These are phyloP conservation scores for Penicillium pancosmium DNA, from an alignment of 495 filamentous ascomycete genomes.

Conservation along the genomic window DNA sequence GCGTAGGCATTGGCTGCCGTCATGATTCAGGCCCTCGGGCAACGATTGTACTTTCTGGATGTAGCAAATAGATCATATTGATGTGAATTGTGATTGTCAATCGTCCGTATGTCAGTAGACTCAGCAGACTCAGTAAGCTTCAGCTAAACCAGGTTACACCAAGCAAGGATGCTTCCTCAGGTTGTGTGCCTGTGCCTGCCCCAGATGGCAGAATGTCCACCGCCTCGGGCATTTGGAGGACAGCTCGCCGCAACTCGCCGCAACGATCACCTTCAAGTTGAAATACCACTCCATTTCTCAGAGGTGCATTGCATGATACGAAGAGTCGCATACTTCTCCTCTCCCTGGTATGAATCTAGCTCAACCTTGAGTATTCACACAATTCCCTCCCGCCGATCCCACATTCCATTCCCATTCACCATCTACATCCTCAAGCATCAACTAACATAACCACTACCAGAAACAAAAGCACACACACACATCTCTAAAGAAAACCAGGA, in stretches of 20 bases:
- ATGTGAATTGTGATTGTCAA: not conserved
- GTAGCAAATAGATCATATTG: conserved; percentile 21
- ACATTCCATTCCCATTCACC: not conserved
- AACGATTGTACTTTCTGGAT: conserved; percentile 24
- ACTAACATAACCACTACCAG: conserved; percentile 15
- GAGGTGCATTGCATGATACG: not conserved
- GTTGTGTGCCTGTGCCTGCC: not conserved
- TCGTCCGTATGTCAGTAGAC: not conserved
- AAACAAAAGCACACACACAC: conserved; percentile 5
- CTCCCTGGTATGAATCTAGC: not conserved
- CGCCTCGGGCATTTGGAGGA: conserved; percentile 31
- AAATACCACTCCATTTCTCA: not conserved
- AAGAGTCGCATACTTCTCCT: not conserved
- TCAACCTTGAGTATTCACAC: not conserved
- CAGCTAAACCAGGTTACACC: not conserved
- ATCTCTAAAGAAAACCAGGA: conserved; percentile 4
- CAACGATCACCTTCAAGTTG: not conserved
- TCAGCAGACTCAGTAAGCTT: not conserved
- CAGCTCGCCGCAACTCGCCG: conserved; percentile 22
- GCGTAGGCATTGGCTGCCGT: conserved; percentile 15
- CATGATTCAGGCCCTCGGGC: conserved; percentile 10
- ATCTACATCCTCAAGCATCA: conserved; percentile 11
- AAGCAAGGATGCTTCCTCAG: too few species aligned
- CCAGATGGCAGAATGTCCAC: conserved; percentile 9
- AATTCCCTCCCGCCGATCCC: not conserved